Percentiles rank a stretch among this genome's conserved stretches.
Evolutionary conservation across 805 yeast genomes (phyloP).

Genomic region (Candida arabinofermentans): DNA sequence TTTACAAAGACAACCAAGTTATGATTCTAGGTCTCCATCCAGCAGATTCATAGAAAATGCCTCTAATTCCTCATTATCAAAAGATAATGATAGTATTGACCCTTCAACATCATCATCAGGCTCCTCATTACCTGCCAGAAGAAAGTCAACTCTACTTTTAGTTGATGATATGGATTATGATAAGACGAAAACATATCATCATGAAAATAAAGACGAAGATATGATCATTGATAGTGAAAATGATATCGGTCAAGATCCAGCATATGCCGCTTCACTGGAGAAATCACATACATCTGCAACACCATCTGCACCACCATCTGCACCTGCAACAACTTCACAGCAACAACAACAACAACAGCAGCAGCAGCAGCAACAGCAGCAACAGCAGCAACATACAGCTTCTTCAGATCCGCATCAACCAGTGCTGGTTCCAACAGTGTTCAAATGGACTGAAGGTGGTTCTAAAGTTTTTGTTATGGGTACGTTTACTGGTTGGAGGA

Average conservation of each 20-base stretch:
- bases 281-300: constrained; percentile 7
- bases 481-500: constrained; percentile 96
- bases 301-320: constrained; percentile 14
- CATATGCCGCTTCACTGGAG: constrained; percentile 6
- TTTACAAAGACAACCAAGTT: constrained; percentile 17
- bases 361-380: constrained; percentile 2
- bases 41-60: constrained; percentile 14
- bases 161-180: constrained; percentile 64
- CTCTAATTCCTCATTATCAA: background rate
- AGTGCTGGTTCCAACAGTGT: constrained; percentile 50
- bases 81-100: background rate
- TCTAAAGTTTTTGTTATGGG: constrained; percentile 93
- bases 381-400: background rate
- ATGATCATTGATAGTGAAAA: constrained; percentile 25
- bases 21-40: constrained; percentile 5
- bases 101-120: constrained; percentile 1
- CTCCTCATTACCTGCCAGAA: constrained; percentile 34
- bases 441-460: constrained; percentile 97
- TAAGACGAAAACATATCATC: constrained; percentile 38
- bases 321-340: constrained; percentile 6
- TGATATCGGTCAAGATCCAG: constrained; percentile 23
- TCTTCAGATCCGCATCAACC: constrained; percentile 19
- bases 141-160: constrained; percentile 69
- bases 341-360: constrained; percentile 10
- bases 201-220: constrained; percentile 29